Evolutionary conservation across 768 basidiomycete species (phyloP), one percentile per base, ranked within the genome.

Genomic region (Hemileccinum impolitum): DNA sequence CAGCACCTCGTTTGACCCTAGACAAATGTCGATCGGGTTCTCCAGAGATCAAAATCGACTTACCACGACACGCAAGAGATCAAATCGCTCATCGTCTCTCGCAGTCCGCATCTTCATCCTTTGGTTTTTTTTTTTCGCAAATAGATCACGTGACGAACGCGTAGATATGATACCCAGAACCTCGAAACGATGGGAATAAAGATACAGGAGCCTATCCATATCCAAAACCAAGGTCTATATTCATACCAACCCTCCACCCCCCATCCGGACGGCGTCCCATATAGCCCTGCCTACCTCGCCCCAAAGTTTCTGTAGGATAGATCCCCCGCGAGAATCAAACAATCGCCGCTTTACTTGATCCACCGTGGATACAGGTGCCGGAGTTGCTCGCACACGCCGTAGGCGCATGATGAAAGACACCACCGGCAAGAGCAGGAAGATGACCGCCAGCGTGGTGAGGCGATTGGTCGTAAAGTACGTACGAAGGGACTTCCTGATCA

Each of bases 1-100:
- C 74, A 15, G 83, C 80, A 9, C 96, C 94, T 45, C 88, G 79
- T 54, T 82, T 82, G 23, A 96, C 87, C 92, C 82, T 84, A 28
- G 4, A 50, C 53, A 48, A 12, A 15, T 42, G 34, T 50, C 32
- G 50, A 45, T 18, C 12, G 35, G 14, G 10, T 17, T 11, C 3
- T 15, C 8, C 14, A 38, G 34, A 0, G 8, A 14, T 44, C 13
- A 12, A 46, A 25, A 23, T 4, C 7, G 43, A 43, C 64, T 47
- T 49, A 74, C 74, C 87, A 89, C 48, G 85, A 72, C 38, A 86
- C 76, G 45, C 79, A 76, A 44, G 87, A 89, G 66, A 89, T 87
- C 69, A 89, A 78, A 64, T 75, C 83, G 66, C 80, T 85, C 86
- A 87, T 88, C 54, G 51, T 47, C 14, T 6, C n/a, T n/a, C n/a